Evolutionary conservation across 441 rosid species (phyloP).

Genomic region (Populus trichocarpa): DNA sequence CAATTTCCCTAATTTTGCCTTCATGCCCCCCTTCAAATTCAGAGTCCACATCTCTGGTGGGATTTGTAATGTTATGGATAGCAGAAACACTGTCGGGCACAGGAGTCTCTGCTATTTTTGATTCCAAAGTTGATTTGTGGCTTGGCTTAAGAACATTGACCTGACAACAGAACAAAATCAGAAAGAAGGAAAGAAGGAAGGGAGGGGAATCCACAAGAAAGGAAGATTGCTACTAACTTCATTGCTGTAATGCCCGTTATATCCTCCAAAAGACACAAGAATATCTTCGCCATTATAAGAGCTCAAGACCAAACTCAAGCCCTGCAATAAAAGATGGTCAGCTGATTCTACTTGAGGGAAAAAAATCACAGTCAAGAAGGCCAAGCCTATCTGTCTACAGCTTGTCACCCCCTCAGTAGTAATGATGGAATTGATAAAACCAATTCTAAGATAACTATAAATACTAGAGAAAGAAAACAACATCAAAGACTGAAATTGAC

Average conservation of each 20-base stretch:
- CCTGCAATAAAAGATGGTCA: slow-evolving; percentile 42
- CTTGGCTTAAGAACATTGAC: slow-evolving; percentile 94
- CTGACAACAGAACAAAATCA: slow-evolving; percentile 32
- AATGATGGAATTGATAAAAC: background rate
- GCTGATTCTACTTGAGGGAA: background rate
- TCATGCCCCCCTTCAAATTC: slow-evolving; percentile 77
- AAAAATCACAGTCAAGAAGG: background rate
- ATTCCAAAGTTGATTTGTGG: slow-evolving; percentile 85
- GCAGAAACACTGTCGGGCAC: slow-evolving; percentile 84
- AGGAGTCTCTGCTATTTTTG: slow-evolving; percentile 46
- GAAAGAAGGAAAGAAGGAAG: slow-evolving; percentile 15
- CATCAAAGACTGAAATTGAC: background rate
- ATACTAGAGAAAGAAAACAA: background rate
- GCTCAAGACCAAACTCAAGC: slow-evolving; percentile 77
- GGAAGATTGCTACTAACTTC: slow-evolving; percentile 52
- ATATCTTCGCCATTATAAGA: slow-evolving; percentile 81
- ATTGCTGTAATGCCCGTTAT: slow-evolving; percentile 86
- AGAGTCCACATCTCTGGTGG: slow-evolving; percentile 82
- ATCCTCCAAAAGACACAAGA: slow-evolving; percentile 87
- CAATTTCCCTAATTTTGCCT: slow-evolving; percentile 83
- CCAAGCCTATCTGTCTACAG: background rate
- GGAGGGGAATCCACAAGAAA: slow-evolving; percentile 10
- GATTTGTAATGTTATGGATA: slow-evolving; percentile 55
- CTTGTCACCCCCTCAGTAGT: background rate
- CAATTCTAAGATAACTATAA: background rate